Conservation (phyloP, 2,329 filamentous ascomycete genomes). For the Epichloe sibirici region DNA sequence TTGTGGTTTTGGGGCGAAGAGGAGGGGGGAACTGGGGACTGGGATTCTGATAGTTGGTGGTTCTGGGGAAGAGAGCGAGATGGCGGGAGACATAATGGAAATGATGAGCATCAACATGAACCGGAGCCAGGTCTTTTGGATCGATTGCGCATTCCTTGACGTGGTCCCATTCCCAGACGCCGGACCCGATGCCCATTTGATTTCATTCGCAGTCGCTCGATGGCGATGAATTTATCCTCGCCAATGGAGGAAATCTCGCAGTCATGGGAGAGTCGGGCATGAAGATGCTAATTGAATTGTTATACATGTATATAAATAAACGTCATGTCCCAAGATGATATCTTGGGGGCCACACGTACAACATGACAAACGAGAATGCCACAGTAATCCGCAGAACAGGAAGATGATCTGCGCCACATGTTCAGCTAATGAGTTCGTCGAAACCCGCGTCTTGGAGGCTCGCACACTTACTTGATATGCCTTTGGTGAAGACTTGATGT, state of each 20-base stretch:
- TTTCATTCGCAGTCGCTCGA: slow-evolving; percentile 44
- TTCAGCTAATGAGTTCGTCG: background rate
- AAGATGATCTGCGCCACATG: slow-evolving; percentile 16
- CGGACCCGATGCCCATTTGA: slow-evolving; percentile 29
- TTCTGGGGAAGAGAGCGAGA: too few species aligned
- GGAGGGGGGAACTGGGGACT: too few species aligned
- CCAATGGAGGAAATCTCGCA: slow-evolving; percentile 43
- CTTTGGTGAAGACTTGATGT: slow-evolving; percentile 16
- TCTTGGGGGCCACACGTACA: slow-evolving; percentile 16
- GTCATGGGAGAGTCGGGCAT: slow-evolving; percentile 55
- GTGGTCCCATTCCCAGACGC: slow-evolving; percentile 30
- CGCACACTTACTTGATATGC: slow-evolving; percentile 30
- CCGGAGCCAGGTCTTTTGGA: slow-evolving; percentile 32
- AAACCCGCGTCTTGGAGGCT: background rate
- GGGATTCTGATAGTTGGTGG: too few species aligned
- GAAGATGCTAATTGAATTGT: slow-evolving; percentile 19
- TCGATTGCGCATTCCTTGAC: slow-evolving; percentile 26
- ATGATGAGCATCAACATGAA: slow-evolving; percentile 37
- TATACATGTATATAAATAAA: too few species aligned
- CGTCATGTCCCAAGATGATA: too few species aligned
- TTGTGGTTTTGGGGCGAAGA: too few species aligned
- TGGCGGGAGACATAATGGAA: slow-evolving; percentile 27
- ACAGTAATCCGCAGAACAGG: slow-evolving; percentile 28
- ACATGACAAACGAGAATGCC: slow-evolving; percentile 33
- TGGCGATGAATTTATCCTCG: slow-evolving; percentile 43